Base-by-base conservation (phyloP, 208 protist genomes). In the Herpetomonas samuelpessoai region DNA sequence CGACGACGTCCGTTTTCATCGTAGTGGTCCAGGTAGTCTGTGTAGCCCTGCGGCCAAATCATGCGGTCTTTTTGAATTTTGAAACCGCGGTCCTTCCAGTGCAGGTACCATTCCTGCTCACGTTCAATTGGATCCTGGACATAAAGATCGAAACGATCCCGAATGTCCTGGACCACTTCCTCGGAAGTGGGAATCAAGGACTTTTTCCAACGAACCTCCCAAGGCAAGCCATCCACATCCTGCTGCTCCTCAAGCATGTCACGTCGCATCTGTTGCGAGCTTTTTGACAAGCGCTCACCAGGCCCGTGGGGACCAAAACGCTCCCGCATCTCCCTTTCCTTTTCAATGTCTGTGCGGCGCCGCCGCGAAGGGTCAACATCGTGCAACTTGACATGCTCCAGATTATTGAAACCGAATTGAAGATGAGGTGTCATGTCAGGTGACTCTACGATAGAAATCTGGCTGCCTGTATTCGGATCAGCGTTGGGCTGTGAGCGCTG, bases 21-120 rank as follows among this genome's bases (percentile, higher is more conserved):
- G 71, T 96, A 96, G 68, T 93, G 83, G 52, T 96, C 89, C 27
- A 96, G 76, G 72, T 96, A 93, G 67, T 96, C 89, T 4, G 89
- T 96, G 74, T 90, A 96, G 24, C 89, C 86, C 47, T 96, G 89
- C 38, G 89, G 89, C 84, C 89, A 96, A 45, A 96, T 92, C 83
- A 96, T 88, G 52, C 89, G 83, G 65, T 96, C 89, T 60, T 88
- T 87, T 62, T 96, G 83, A 51, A 88, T 74, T 61, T 93, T 92
- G 74, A 92, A 96, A 19, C 68, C 70, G 50, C 86, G 68, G 58
- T 96, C 89, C 56, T 92, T 91, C 86, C 86, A 96, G 76, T 96
- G 86, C 53, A 93, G 68, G 57, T 93, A 96, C 86, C 86, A 96
- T 72, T 93, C 84, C 74, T 93, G 77, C 68, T 91, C 86, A 7